A percentile compares a stretch with the other conserved stretches of the same genome.
These are phyloP conservation scores for Fusarium buxicola DNA, from an alignment of 2,329 filamentous ascomycete genomes.

Conservation along the genomic window DNA sequence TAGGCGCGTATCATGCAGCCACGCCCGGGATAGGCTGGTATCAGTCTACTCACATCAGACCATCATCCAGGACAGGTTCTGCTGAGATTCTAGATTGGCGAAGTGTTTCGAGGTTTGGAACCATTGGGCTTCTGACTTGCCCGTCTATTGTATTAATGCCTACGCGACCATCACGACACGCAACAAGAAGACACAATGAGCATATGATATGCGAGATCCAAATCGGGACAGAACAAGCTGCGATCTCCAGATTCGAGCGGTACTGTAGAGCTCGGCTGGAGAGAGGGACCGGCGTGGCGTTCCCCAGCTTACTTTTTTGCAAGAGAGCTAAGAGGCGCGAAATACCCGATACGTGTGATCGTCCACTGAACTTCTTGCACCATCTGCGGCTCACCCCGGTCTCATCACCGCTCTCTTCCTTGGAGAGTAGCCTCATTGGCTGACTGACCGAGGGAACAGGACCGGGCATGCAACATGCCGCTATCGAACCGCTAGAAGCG, in stretches of 20 bases:
- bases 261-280: slow-evolving; percentile 12
- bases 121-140: not conserved
- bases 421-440: slow-evolving; percentile 44
- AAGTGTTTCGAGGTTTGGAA: not conserved
- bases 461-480: slow-evolving; percentile 43
- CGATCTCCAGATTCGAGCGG: not conserved
- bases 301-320: slow-evolving; percentile 37
- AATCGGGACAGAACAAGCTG: slow-evolving; percentile 2
- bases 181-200: not conserved
- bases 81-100: slow-evolving; percentile 10
- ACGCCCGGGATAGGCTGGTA: slow-evolving; percentile 39
- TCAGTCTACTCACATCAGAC: slow-evolving; percentile 41
- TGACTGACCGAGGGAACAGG: slow-evolving; percentile 42
- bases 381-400: slow-evolving; percentile 47
- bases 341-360: slow-evolving; percentile 47
- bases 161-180: not conserved
- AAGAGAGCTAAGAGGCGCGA: slow-evolving; percentile 40
- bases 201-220: not conserved
- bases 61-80: slow-evolving; percentile 31
- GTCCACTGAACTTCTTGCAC: slow-evolving; percentile 44
- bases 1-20: slow-evolving; percentile 44
- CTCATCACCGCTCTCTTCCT: slow-evolving; percentile 45
- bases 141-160: not conserved
- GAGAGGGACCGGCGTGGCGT: slow-evolving; percentile 25
- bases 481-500: slow-evolving; percentile 46